Base-by-base conservation (phyloP, 2,329 filamentous ascomycete genomes). In the Aspergillus floridensis region DNA sequence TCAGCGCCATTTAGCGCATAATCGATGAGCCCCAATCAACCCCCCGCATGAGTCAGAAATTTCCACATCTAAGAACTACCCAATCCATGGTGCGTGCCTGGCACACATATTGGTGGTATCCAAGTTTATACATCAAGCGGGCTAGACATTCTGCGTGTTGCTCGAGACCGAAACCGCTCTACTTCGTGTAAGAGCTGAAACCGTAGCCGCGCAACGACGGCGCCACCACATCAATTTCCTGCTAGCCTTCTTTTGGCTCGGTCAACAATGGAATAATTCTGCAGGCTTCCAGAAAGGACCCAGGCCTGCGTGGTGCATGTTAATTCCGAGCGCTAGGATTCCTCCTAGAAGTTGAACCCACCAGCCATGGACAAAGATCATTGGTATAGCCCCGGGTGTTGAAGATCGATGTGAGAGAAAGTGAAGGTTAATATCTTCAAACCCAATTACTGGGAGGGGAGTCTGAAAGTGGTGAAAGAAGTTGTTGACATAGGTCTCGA, bases 351-450 rank as follows among this genome's bases (percentile, higher is more conserved):
- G 19, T 4, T 22, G 35, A 35, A 63, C 4, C 72, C 24, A 72
- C 80, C 81, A 90, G 14, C 87, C 87, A 68, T 90, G 88, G n/a
- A 81, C 79, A 69, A 91, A 90, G 1, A 91, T 70, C 31, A 91
- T 68, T 0, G 88, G 88, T 47, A 91, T 84, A 1, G 86, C 85
- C 21, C 78, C 77, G 1, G 79, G 65, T 2, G 76, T 76, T 1
- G 73, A 68, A 65, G 82, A 86, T 55, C 72, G 78, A 64, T 87
- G 79, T 68, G 89, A 84, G 2, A 90, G 71, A 68, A 87, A 89
- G 73, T 91, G 88, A 3, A 90, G 77, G 35, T 86, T 78, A 52
- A 89, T 68, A 0, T 80, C 75, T 2, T 80, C 86, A 65, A 87
- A 89, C 0, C 83, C 85, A 11, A 85, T 79, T 0, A 88, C 80